Evolutionary conservation across 345 rosid species (phyloP).

Genomic region (Linum lewisii): DNA sequence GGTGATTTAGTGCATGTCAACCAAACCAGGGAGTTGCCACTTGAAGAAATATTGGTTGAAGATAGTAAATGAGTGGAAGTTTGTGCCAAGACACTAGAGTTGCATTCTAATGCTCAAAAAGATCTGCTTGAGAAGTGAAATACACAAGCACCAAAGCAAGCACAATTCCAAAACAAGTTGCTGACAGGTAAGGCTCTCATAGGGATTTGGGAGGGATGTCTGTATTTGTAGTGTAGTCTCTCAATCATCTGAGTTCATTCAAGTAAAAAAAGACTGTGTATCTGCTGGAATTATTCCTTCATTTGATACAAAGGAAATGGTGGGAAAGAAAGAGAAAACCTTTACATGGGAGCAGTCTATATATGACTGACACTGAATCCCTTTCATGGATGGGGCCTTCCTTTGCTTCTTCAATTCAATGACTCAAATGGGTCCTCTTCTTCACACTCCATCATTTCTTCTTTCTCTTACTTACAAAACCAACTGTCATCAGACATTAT

Average conservation of each 20-base stretch:
- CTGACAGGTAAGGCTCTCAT: neutral
- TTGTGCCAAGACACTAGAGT: neutral
- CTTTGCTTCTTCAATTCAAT: neutral
- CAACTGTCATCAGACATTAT: constrained; percentile 27
- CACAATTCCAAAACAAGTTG: neutral
- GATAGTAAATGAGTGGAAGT: too few species aligned
- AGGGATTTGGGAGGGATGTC: constrained; percentile 15
- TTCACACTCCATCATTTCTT: neutral
- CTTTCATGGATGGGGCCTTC: constrained; percentile 6
- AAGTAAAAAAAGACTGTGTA: neutral
- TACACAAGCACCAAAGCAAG: constrained; percentile 21
- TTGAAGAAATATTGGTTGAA: neutral
- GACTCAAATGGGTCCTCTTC: constrained; percentile 18
- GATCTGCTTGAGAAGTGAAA: constrained; percentile 17
- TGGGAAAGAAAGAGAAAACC: neutral
- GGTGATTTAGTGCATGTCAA: constrained; percentile 4
- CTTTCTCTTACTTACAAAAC: constrained; percentile 12
- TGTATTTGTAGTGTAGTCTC: neutral
- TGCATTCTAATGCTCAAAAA: neutral
- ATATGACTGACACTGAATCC: constrained; percentile 16
- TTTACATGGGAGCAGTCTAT: constrained; percentile 9
- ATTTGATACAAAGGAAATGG: constrained; percentile 16
- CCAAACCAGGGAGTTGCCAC: constrained; percentile 18
- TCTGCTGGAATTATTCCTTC: constrained; percentile 21
- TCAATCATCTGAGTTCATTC: too few species aligned